phyloP scores from a whole-genome alignment of 495 filamentous ascomycete species.

The Chaetomium cochliodes region DNA sequence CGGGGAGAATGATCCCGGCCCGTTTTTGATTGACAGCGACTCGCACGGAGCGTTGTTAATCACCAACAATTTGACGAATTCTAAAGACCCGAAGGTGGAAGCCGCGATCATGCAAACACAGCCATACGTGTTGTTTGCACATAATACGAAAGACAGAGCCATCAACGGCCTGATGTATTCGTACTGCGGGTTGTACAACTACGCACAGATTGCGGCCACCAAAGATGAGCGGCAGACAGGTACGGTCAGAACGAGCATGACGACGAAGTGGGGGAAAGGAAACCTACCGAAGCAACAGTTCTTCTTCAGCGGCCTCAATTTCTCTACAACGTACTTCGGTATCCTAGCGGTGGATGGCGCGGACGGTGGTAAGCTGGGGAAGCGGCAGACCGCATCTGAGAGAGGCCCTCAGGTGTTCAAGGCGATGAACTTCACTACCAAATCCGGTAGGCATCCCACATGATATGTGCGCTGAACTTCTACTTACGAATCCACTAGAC shows the following conservation, averaged over 20 bases:
- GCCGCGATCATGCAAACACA: slow-evolving; percentile 58
- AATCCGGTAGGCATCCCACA: slow-evolving; percentile 57
- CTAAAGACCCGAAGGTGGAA: slow-evolving; percentile 42
- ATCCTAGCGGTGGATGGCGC: slow-evolving; percentile 59
- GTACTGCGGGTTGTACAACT: slow-evolving; percentile 66
- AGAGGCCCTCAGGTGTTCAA: slow-evolving; percentile 72
- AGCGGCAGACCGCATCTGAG: slow-evolving; percentile 47
- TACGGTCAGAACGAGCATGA: slow-evolving; percentile 63
- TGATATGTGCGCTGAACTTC: not conserved
- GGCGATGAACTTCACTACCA: slow-evolving; percentile 68
- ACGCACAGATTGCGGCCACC: slow-evolving; percentile 61
- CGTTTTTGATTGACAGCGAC: slow-evolving; percentile 80
- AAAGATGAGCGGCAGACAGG: slow-evolving; percentile 41
- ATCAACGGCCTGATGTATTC: slow-evolving; percentile 69
- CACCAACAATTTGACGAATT: slow-evolving; percentile 63
- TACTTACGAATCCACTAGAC: slow-evolving; percentile 17
- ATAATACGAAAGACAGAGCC: slow-evolving; percentile 57
- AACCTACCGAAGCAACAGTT: slow-evolving; percentile 80
- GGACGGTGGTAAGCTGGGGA: slow-evolving; percentile 49
- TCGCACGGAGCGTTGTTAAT: slow-evolving; percentile 70
- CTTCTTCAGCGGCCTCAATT: slow-evolving; percentile 70
- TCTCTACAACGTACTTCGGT: slow-evolving; percentile 64
- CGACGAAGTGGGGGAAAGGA: slow-evolving; percentile 56
- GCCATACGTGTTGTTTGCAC: slow-evolving; percentile 77
- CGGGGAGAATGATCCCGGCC: slow-evolving; percentile 44